A percentile compares a stretch with the other conserved stretches of the same genome.
These are phyloP conservation scores for Bretziella fagacearum DNA, from an alignment of 2,329 filamentous ascomycete species.

Conservation along the genomic window DNA sequence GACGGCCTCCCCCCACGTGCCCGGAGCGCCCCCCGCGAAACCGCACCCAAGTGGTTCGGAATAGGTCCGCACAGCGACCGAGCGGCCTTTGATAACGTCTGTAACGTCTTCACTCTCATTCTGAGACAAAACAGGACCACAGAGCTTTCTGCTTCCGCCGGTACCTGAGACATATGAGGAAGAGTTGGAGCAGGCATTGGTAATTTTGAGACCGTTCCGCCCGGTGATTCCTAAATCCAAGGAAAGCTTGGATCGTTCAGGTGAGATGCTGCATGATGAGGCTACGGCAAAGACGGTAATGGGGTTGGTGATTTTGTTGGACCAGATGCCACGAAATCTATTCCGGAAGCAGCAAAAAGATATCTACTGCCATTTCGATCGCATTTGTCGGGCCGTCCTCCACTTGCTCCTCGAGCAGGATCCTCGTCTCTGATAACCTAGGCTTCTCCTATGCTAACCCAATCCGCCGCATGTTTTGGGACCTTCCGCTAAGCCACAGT, in stretches of 20 bases:
- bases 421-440: conserved; percentile 20
- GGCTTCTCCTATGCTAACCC: conserved; percentile 19
- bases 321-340: conserved; percentile 46
- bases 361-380: conserved; percentile 39
- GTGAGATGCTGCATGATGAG: too few species aligned
- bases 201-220: neutral
- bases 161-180: conserved; percentile 9
- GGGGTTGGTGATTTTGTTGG: conserved; percentile 38
- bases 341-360: conserved; percentile 33
- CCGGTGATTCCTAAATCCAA: too few species aligned
- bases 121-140: too few species aligned
- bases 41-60: conserved; percentile 14
- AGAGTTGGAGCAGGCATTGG: neutral
- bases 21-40: neutral
- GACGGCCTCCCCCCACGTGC: conserved; percentile 6
- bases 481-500: conserved; percentile 42
- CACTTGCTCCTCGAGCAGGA: conserved; percentile 10
- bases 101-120: conserved; percentile 15
- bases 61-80: neutral
- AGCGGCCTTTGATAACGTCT: conserved; percentile 16
- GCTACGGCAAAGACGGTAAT: conserved; percentile 25
- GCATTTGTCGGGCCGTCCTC: conserved; percentile 31
- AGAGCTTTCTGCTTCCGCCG: neutral
- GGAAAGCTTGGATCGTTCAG: too few species aligned
- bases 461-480: conserved; percentile 37